phyloP scores from a whole-genome alignment of 2,329 filamentous ascomycete species.

The Rutstroemia sp. region DNA sequence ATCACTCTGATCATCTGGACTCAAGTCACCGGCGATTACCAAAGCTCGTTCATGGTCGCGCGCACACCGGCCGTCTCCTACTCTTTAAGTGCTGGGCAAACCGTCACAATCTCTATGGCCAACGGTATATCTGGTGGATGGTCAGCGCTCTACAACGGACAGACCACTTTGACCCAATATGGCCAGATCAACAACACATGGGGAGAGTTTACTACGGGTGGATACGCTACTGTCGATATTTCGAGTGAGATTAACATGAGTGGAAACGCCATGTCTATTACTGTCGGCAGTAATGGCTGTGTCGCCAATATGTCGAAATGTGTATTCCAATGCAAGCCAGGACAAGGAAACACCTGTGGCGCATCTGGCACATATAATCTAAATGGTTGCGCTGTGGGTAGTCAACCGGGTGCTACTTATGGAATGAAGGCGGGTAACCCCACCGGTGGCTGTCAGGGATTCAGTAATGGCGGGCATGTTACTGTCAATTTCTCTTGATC shows the following conservation, averaged over 20 bases:
- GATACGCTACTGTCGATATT: conserved; percentile 10
- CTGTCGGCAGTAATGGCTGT: not conserved
- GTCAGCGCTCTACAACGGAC: conserved; percentile 9
- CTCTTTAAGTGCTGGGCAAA: conserved; percentile 1
- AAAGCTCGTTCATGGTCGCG: conserved; percentile 5
- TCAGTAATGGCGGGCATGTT: conserved; percentile 2
- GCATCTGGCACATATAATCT: conserved; percentile 1
- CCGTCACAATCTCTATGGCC: conserved; percentile 8
- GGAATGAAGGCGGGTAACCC: not conserved
- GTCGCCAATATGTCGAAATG: conserved; percentile 4
- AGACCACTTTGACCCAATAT: conserved; percentile 3
- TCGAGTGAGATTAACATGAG: conserved; percentile 10
- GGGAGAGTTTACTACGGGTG: conserved; percentile 12
- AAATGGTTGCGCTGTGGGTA: not conserved
- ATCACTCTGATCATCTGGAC: conserved; percentile 7
- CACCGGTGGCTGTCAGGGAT: conserved; percentile 10
- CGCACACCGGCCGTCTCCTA: conserved; percentile 3
- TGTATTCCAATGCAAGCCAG: conserved; percentile 1
- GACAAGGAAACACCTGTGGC: not conserved
- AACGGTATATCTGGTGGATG: conserved; percentile 10
- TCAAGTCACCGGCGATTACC: not conserved
- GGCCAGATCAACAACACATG: conserved; percentile 13
- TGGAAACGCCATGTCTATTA: conserved; percentile 9
- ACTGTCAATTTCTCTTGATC: not conserved
- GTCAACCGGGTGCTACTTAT: conserved; percentile 1